phyloP scores from a whole-genome alignment of 2,329 filamentous ascomycete species.

The Aspergillus neoniger region DNA sequence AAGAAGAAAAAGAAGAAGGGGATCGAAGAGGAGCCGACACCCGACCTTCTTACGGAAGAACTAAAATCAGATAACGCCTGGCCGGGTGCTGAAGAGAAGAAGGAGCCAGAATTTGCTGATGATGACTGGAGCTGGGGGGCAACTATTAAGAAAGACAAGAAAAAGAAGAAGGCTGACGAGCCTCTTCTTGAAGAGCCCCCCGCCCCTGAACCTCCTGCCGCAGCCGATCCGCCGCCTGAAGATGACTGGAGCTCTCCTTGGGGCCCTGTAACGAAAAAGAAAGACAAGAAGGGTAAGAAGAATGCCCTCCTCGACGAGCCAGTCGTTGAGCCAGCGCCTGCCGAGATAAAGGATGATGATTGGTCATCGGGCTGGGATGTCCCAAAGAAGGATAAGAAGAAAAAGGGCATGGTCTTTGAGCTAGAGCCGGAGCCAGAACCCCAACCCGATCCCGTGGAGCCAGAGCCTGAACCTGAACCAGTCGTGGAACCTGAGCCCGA shows the following conservation, averaged over 20 bases:
- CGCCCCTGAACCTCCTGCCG: constrained; percentile 32
- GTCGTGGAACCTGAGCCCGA: constrained; percentile 23
- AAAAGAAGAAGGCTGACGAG: constrained; percentile 26
- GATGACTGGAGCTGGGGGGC: constrained; percentile 35
- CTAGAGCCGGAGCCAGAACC: constrained; percentile 32
- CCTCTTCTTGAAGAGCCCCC: constrained; percentile 28
- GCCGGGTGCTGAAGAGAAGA: not conserved
- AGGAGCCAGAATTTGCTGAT: constrained; percentile 19
- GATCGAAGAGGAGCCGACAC: constrained; percentile 21
- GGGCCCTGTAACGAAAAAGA: too few relatives aligned
- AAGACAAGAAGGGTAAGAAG: constrained; percentile 39
- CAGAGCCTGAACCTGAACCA: constrained; percentile 20
- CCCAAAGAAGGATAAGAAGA: constrained; percentile 33
- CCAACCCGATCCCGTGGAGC: constrained; percentile 28
- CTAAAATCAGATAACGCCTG: constrained; percentile 18
- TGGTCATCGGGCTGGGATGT: constrained; percentile 31
- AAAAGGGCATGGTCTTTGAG: constrained; percentile 29
- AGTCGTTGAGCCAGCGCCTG: constrained; percentile 17
- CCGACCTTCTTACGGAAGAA: constrained; percentile 25
- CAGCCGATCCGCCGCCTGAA: constrained; percentile 34
- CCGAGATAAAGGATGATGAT: constrained; percentile 28
- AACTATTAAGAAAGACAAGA: constrained; percentile 37
- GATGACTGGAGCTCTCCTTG: constrained; percentile 29
- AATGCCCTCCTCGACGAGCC: constrained; percentile 28
- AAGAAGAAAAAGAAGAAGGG: constrained; percentile 49